Conservation (phyloP, 768 basidiomycete genomes). For the Tulasnella sp. region DNA sequence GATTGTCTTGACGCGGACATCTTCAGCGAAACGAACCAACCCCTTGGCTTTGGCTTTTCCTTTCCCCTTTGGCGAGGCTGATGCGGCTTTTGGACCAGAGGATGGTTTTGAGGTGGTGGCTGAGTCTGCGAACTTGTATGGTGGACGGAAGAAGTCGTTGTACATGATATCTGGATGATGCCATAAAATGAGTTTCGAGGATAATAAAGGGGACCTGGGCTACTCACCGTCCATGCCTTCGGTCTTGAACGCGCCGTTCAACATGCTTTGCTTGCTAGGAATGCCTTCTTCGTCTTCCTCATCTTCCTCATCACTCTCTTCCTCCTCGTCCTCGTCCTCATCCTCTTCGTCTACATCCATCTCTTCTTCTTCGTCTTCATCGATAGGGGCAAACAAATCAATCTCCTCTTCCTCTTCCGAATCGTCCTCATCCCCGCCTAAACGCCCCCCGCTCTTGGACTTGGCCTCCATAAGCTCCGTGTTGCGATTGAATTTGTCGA, state of each 20-base stretch:
- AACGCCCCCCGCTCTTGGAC: conserved; percentile 50
- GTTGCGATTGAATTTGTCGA: conserved; percentile 80
- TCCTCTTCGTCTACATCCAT: background rate
- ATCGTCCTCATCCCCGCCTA: conserved; percentile 44
- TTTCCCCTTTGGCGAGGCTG: conserved; percentile 24
- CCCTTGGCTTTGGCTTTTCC: conserved; percentile 25
- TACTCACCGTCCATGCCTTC: conserved; percentile 11
- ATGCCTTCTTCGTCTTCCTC: conserved; percentile 22
- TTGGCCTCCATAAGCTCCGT: conserved; percentile 69
- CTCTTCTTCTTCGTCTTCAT: conserved; percentile 40
- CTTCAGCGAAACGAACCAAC: conserved; percentile 68
- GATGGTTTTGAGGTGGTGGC: conserved; percentile 6
- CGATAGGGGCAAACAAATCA: conserved; percentile 61
- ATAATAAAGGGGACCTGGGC: background rate
- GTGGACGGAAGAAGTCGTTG: conserved; percentile 73
- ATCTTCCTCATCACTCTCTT: conserved; percentile 28
- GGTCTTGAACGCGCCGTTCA: background rate
- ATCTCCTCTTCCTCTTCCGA: conserved; percentile 50
- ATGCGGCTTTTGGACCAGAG: conserved; percentile 23
- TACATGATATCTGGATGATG: conserved; percentile 37
- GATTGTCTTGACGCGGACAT: conserved; percentile 75
- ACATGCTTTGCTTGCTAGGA: background rate
- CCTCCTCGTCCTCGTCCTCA: background rate
- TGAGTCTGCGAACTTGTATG: conserved; percentile 28
- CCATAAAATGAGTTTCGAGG: background rate